Evolutionary conservation across 768 basidiomycete species (phyloP).

Genomic region (Astraeus odoratus): DNA sequence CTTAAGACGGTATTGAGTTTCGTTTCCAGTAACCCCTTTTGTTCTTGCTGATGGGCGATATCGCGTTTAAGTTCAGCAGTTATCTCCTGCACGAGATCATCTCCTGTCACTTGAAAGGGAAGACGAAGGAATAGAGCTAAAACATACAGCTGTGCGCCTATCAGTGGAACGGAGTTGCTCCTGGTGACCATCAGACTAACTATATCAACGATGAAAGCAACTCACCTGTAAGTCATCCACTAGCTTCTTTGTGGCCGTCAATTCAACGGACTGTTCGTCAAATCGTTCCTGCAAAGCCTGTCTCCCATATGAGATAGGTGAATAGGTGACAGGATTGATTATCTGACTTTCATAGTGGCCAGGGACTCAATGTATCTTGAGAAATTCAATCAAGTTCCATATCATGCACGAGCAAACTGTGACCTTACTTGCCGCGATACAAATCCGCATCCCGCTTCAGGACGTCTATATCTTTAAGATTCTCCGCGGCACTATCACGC

Average conservation of each 20-base stretch:
- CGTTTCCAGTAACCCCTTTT: conserved; percentile 13
- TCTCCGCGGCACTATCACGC: conserved; percentile 15
- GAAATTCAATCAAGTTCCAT: not conserved
- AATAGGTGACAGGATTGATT: not conserved
- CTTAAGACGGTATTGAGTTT: conserved; percentile 10
- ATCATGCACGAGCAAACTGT: not conserved
- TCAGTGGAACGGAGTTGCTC: conserved; percentile 18
- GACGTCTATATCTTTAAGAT: conserved; percentile 13
- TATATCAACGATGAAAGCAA: not conserved
- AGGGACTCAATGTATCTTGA: conserved; percentile 16
- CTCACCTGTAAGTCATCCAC: conserved; percentile 45
- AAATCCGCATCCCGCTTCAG: conserved; percentile 13
- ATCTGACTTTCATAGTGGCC: conserved; percentile 18
- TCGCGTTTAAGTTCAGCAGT: conserved; percentile 11
- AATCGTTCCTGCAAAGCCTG: conserved; percentile 53
- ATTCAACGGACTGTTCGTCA: conserved; percentile 48
- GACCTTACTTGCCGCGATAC: conserved; percentile 22
- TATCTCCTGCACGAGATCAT: conserved; percentile 12
- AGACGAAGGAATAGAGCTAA: not conserved
- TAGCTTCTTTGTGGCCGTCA: conserved; percentile 49
- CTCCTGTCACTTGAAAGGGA: not conserved
- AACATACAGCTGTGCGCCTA: conserved; percentile 13
- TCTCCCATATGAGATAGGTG: not conserved
- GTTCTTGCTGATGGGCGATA: conserved; percentile 15
- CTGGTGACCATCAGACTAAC: conserved; percentile 6